Base-by-base conservation (phyloP, 768 basidiomycete genomes). In the Rhizopogon salebrosus region DNA sequence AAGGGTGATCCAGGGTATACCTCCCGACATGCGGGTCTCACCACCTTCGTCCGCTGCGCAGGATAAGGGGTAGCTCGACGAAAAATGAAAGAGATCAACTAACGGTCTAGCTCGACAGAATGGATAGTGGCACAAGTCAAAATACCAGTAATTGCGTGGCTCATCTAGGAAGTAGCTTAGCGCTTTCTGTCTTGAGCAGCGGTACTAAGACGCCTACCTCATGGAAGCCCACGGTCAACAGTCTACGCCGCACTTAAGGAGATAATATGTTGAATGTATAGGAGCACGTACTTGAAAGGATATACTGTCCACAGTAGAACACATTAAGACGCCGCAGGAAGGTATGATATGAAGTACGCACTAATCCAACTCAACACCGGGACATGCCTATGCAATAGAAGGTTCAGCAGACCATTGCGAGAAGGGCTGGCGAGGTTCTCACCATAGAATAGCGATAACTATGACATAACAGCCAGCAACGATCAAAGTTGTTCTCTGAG, bases 181-280 rank as follows among this genome's bases (percentile, higher is more conserved):
- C 18, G 42, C 36, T 31, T 50, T 18, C 16, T 23, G 35, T 41
- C 34, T 38, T 38, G 48, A 40, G 10, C 34, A 54, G 43, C 10
- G 27, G 22, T 36, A 38, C 27, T 18, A n/a, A 16, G 10, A 34
- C 16, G 27, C 59, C 54, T 59, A 87, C 89, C 74, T 93, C 91
- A 69, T 93, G 91, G 64, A 93, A 92, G 43, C 91, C 91, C 42
- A 93, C 91, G 1, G 91, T 92, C 48, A 92, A 77, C 49, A 92
- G 66, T 61, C 90, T 89, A 58, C 24, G 27, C 48, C 45, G 35
- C 35, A 24, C 34, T 48, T 48, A 20, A 36, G 35, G 6, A 27
- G 27, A 31, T 14, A 24, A 11, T 18, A 11, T 23, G 46, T 23
- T 6, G 49, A 54, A 53, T 42, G n/a, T 56, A n/a, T 51, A n/a